phyloP scores from a whole-genome alignment of 495 filamentous ascomycete genomes.

The Neurospora sublineolata region DNA sequence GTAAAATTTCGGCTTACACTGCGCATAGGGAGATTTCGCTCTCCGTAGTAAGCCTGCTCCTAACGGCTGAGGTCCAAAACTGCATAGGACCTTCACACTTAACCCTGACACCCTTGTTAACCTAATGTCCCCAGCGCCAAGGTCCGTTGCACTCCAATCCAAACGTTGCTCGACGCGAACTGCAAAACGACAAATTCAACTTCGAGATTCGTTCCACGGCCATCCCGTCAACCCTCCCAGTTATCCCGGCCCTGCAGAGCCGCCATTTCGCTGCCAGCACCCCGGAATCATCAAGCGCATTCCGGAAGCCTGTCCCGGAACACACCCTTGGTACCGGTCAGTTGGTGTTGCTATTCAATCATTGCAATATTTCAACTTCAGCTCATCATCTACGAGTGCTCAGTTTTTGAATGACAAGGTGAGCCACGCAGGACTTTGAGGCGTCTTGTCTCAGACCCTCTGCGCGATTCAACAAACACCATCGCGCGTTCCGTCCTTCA shows the following conservation, averaged over 20 bases:
- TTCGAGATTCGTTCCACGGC: background rate
- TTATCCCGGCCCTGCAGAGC: background rate
- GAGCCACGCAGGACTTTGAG: background rate
- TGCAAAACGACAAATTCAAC: background rate
- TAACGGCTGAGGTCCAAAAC: background rate
- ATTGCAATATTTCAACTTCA: background rate
- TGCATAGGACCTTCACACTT: background rate
- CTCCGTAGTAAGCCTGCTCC: background rate
- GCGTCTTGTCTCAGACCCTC: background rate
- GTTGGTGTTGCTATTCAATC: background rate
- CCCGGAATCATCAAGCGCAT: background rate
- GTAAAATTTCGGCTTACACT: background rate
- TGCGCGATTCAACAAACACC: background rate
- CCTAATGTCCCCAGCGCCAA: background rate
- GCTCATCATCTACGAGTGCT: background rate
- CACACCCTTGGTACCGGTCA: background rate
- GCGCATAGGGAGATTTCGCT: background rate
- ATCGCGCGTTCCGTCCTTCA: background rate
- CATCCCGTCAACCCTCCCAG: background rate
- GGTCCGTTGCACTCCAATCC: background rate
- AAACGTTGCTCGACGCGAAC: background rate
- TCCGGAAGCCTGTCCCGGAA: background rate
- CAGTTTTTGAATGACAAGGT: background rate
- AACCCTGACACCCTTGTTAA: background rate
- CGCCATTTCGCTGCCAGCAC: background rate